Evolutionary conservation across 306 rosid genomes (phyloP).

Genomic region (Neltuma alba): DNA sequence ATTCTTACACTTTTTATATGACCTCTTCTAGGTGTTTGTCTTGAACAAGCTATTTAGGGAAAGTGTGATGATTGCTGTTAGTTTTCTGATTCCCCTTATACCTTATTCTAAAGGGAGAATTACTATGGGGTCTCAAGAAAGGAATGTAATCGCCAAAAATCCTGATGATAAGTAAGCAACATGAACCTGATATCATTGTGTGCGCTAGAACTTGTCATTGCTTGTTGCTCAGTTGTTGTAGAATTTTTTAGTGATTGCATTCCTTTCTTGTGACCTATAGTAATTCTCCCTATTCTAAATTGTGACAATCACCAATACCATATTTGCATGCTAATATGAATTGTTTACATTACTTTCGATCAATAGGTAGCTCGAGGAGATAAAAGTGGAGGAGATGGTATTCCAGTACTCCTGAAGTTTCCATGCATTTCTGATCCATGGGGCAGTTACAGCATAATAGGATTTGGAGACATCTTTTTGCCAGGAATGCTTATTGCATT

Average conservation of each 20-base stretch:
- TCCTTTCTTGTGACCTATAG: too few species aligned
- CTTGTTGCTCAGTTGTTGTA: too few species aligned
- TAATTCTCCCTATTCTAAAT: constrained; percentile 27
- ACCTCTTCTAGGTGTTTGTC: constrained; percentile 95
- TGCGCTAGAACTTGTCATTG: too few species aligned
- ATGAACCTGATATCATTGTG: too few species aligned
- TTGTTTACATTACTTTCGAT: constrained; percentile 24
- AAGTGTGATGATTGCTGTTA: constrained; percentile 99
- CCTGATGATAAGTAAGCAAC: too few species aligned
- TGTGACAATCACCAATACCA: constrained; percentile 8
- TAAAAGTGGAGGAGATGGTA: constrained; percentile 94
- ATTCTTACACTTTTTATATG: constrained; percentile 63
- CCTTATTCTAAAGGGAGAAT: constrained; percentile 29
- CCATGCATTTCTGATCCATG: constrained; percentile 98
- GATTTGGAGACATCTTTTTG: constrained; percentile 96
- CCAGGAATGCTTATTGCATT: constrained; percentile 93
- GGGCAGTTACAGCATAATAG: constrained; percentile 99
- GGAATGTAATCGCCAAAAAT: too few species aligned
- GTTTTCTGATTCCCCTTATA: constrained; percentile 37
- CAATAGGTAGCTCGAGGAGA: constrained; percentile 94
- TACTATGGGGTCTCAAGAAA: too few species aligned
- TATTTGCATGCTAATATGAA: constrained; percentile 25
- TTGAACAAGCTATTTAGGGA: constrained; percentile 83
- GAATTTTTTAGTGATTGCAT: too few species aligned
- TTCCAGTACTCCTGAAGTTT: constrained; percentile 93